Conservation (phyloP, 1,284 basidiomycete genomes). For the Gomphus bonarii region DNA sequence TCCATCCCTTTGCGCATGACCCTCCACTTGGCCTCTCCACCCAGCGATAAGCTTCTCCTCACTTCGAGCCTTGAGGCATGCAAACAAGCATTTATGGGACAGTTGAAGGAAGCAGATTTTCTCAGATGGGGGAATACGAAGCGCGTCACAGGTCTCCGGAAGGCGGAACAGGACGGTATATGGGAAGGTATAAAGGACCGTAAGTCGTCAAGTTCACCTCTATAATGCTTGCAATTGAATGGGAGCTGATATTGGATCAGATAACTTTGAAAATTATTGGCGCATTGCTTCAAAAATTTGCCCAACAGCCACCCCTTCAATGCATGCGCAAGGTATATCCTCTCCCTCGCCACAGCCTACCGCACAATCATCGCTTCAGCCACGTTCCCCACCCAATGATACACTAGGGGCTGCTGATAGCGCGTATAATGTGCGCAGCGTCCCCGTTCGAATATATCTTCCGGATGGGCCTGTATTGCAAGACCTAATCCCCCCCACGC, state of each 20-base stretch:
- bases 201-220: slow-evolving; percentile 29
- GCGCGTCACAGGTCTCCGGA: slow-evolving; percentile 79
- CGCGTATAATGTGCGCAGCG: slow-evolving; percentile 75
- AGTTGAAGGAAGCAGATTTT: slow-evolving; percentile 92
- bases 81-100: slow-evolving; percentile 86
- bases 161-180: slow-evolving; percentile 84
- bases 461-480: slow-evolving; percentile 89
- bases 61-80: slow-evolving; percentile 72
- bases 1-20: slow-evolving; percentile 62
- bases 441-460: slow-evolving; percentile 85
- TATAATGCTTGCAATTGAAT: slow-evolving; percentile 5
- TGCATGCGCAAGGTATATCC: slow-evolving; percentile 24
- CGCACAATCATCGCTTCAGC: slow-evolving; percentile 33
- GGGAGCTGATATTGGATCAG: slow-evolving; percentile 28
- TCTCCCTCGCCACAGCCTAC: slow-evolving; percentile 43
- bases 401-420: slow-evolving; percentile 51
- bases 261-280: slow-evolving; percentile 94
- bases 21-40: slow-evolving; percentile 79
- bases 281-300: slow-evolving; percentile 83
- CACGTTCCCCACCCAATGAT: slow-evolving; percentile 61
- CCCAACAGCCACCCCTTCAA: slow-evolving; percentile 48
- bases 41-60: slow-evolving; percentile 75
- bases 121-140: slow-evolving; percentile 91
- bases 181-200: slow-evolving; percentile 92
- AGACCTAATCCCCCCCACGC: slow-evolving; percentile 72